Conservation (phyloP, 2,329 filamentous ascomycete genomes). For the Graphilbum fragrans region DNA sequence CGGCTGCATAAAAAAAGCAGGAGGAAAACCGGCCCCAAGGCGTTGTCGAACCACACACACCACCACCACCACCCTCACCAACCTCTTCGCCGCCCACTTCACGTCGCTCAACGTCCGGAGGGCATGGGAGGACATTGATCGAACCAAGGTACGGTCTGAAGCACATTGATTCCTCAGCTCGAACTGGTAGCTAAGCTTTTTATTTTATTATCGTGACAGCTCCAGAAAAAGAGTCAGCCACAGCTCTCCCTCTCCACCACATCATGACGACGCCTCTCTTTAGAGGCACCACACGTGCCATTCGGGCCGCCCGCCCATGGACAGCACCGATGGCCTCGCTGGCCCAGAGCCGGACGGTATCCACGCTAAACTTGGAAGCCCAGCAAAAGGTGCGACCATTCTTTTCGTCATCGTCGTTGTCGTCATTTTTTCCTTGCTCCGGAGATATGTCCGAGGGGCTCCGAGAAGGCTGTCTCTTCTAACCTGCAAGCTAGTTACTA, state of each 20-base stretch:
- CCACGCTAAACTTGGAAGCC: slow-evolving; percentile 36
- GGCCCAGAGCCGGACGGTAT: slow-evolving; percentile 25
- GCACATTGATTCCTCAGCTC: too few species aligned
- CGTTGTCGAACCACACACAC: background rate
- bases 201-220: too few species aligned
- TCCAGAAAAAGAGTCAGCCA: too few species aligned
- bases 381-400: slow-evolving; percentile 42
- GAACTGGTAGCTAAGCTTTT: too few species aligned
- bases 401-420: too few species aligned
- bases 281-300: slow-evolving; percentile 34
- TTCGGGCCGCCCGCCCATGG: slow-evolving; percentile 26
- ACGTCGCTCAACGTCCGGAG: background rate
- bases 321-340: slow-evolving; percentile 14
- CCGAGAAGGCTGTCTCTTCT: background rate
- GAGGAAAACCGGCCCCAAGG: background rate
- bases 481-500: slow-evolving; percentile 49
- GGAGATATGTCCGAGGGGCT: background rate
- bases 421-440: too few species aligned
- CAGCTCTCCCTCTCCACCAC: background rate
- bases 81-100: background rate
- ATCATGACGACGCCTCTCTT: slow-evolving; percentile 13
- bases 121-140: too few species aligned
- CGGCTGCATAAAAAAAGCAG: background rate
- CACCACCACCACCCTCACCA: too few species aligned
- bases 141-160: too few species aligned